Evolutionary conservation across 225 moss, liverwort and hornwort species (phyloP).

Genomic region (Climacium dendroides): DNA sequence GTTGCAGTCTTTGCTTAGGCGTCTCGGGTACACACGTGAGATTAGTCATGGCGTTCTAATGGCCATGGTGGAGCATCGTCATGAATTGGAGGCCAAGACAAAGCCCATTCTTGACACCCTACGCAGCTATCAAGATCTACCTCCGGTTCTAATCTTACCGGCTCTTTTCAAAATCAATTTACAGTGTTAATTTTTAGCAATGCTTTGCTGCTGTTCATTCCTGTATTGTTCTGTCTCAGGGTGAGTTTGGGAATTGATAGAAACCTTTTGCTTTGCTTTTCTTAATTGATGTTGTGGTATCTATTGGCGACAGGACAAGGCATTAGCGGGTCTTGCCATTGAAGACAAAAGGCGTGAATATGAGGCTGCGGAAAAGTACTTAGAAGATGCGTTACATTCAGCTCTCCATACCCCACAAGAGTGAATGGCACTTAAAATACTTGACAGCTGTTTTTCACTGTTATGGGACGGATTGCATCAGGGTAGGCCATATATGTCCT

Average conservation of each 20-base stretch:
- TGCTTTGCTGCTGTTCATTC: neutral
- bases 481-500: neutral
- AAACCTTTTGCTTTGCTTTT: neutral
- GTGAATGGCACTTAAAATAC: neutral
- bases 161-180: neutral
- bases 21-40: constrained; percentile 87
- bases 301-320: constrained; percentile 68
- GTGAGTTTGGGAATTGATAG: neutral
- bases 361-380: constrained; percentile 95
- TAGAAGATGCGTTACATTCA: constrained; percentile 97
- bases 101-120: constrained; percentile 97
- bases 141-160: constrained; percentile 45
- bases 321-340: constrained; percentile 95
- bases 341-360: constrained; percentile 93
- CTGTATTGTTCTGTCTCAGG: neutral
- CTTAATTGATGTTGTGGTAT: neutral
- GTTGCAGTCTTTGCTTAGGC: constrained; percentile 74
- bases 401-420: constrained; percentile 82
- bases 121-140: constrained; percentile 97
- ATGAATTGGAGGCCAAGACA: constrained; percentile 85
- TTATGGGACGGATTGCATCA: neutral
- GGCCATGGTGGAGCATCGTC: constrained; percentile 92
- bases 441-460: neutral
- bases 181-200: neutral
- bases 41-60: constrained; percentile 93